Evolutionary conservation across 1,139 yeast species (phyloP).

Genomic region (Candida sojae): DNA sequence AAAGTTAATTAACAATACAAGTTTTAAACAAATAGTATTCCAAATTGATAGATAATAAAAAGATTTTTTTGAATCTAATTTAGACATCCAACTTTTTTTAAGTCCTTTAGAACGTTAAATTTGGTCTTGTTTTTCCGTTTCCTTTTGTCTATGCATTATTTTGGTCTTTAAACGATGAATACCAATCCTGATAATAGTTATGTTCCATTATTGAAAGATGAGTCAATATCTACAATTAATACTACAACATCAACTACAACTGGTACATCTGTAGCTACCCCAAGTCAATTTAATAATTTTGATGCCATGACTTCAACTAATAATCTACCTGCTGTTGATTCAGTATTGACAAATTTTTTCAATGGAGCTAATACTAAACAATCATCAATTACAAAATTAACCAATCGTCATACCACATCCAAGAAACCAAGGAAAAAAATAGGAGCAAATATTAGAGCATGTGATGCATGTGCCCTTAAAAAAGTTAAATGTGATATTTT

Average conservation of each 20-base stretch:
- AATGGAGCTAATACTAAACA: slow-evolving; percentile 7
- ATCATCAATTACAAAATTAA: slow-evolving; percentile 12
- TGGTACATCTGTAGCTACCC: not conserved
- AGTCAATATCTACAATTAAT: not conserved
- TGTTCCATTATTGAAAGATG: not conserved
- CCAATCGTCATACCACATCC: slow-evolving; percentile 15
- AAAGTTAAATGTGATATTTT: slow-evolving; percentile 43
- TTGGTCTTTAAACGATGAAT: not conserved
- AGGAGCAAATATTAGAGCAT: slow-evolving; percentile 31
- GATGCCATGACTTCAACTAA: not conserved
- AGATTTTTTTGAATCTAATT: not conserved
- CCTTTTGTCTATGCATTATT: not conserved
- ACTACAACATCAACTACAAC: not conserved
- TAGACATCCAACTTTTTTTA: no score
- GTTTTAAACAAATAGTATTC: not conserved
- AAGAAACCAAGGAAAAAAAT: slow-evolving; percentile 20
- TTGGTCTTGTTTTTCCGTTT: not conserved
- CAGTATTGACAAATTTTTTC: slow-evolving; percentile 4
- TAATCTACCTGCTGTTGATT: not conserved
- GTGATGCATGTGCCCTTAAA: slow-evolving; percentile 48
- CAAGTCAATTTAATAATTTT: not conserved
- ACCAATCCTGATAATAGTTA: not conserved
- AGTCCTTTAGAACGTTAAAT: not conserved
- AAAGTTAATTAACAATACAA: not conserved
- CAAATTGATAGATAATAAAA: not conserved